Evolutionary conservation across 192 early-diverging fungal genomes (phyloP).

Genomic region (Coemansia sp.): DNA sequence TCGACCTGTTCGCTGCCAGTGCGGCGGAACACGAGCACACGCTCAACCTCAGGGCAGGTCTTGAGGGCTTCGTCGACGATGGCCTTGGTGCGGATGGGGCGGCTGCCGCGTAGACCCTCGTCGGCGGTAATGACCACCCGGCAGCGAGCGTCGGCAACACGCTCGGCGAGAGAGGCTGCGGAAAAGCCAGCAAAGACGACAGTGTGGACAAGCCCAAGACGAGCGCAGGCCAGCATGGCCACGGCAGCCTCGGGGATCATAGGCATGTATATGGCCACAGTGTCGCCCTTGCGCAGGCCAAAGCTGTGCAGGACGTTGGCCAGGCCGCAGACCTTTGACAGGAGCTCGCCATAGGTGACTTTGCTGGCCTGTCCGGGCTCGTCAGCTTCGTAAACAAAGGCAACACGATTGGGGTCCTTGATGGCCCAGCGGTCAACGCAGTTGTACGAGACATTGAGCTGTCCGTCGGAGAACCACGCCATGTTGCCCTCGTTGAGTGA

Average conservation of each 20-base stretch:
- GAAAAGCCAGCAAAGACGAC: conserved; percentile 99
- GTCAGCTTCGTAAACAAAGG: conserved; percentile 89
- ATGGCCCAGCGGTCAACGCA: conserved; percentile 94
- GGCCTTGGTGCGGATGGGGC: conserved; percentile 85
- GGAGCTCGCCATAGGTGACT: conserved; percentile 84
- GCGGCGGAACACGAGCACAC: conserved; percentile 88
- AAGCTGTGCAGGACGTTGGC: conserved; percentile 85
- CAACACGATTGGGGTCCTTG: conserved; percentile 72
- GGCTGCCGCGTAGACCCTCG: conserved; percentile 91
- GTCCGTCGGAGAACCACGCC: conserved; percentile 92
- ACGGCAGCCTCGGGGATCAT: conserved; percentile 94
- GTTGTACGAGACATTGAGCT: conserved; percentile 94
- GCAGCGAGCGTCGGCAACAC: conserved; percentile 82
- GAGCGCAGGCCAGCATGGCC: conserved; percentile 93
- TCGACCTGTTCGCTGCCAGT: conserved; percentile 81
- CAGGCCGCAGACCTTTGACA: conserved; percentile 80
- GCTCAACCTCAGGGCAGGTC: conserved; percentile 77
- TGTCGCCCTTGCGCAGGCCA: conserved; percentile 90
- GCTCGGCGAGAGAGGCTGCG: conserved; percentile 88
- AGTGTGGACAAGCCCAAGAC: conserved; percentile 89
- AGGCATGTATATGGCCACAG: conserved; percentile 96
- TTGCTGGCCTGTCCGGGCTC: conserved; percentile 78
- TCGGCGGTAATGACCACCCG: conserved; percentile 90
- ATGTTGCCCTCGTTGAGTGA: conserved; percentile 83
- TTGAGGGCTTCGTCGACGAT: conserved; percentile 92